phyloP scores from a whole-genome alignment of 2,329 filamentous ascomycete genomes.

The Cordyceps fumosorosea region DNA sequence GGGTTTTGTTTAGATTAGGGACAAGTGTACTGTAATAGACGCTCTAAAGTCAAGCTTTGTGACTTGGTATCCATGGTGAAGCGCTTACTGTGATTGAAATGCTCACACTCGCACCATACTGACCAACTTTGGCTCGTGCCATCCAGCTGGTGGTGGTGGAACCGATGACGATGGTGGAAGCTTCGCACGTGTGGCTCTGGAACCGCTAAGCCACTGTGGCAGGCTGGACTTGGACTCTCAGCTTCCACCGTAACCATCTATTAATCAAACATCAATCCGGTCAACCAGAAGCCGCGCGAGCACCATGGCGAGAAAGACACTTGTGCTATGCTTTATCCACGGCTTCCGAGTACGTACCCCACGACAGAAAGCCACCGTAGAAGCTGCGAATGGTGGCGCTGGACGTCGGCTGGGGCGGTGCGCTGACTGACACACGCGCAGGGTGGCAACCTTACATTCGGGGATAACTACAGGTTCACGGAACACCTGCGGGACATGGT shows the following conservation, averaged over 20 bases:
- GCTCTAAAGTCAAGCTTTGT: slow-evolving; percentile 12
- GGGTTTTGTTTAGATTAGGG: slow-evolving; percentile 27
- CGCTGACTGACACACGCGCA: slow-evolving; percentile 24
- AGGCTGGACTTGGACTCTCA: not conserved
- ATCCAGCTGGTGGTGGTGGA: not conserved
- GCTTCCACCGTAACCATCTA: not conserved
- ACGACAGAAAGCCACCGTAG: not conserved
- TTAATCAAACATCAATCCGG: not conserved
- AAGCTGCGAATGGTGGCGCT: not conserved
- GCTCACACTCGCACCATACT: not conserved
- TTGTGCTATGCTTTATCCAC: slow-evolving; percentile 78
- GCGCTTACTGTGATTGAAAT: not conserved
- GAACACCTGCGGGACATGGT: slow-evolving; percentile 61
- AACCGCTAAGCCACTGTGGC: not conserved
- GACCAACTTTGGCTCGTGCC: not conserved
- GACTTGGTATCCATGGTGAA: not conserved
- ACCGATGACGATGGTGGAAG: slow-evolving; percentile 6
- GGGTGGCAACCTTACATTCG: slow-evolving; percentile 75
- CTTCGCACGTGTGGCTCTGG: slow-evolving; percentile 1
- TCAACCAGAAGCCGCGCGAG: not conserved
- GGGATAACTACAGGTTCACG: slow-evolving; percentile 58
- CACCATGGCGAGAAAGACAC: slow-evolving; percentile 61
- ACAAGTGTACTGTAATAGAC: slow-evolving; percentile 38
- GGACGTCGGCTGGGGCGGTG: no score
- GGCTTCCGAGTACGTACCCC: slow-evolving; percentile 63